Evolutionary conservation across 148 eudicot species (phyloP).

Genomic region (Fallopia convolvulus): DNA sequence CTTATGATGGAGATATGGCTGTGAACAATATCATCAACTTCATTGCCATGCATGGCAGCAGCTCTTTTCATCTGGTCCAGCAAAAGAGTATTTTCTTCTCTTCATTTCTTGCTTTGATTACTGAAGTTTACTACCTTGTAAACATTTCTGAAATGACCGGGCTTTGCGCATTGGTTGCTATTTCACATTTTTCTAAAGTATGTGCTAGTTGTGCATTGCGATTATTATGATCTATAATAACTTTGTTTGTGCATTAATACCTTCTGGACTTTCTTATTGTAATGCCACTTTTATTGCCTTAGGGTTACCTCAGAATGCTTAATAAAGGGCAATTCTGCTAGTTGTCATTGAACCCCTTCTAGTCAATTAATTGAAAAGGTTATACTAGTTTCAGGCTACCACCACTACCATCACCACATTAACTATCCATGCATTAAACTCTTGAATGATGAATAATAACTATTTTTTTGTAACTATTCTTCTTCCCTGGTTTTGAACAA

Average conservation of each 20-base stretch:
- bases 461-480: not conserved
- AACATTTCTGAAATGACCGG: not conserved
- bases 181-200: not conserved
- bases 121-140: not conserved
- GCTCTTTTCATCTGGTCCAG: conserved; percentile 27
- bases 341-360: too few species aligned
- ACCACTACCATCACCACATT: not conserved
- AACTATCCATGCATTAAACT: not conserved
- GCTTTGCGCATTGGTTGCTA: not conserved
- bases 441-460: not conserved
- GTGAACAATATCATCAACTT: conserved; percentile 62
- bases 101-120: conserved; percentile 3
- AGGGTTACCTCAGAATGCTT: not conserved
- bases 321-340: too few species aligned
- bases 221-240: not conserved
- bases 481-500: not conserved
- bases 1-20: conserved; percentile 58
- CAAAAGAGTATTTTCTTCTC: conserved; percentile 38
- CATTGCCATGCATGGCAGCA: conserved; percentile 49
- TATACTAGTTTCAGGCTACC: not conserved
- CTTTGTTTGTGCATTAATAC: not conserved
- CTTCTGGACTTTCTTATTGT: not conserved
- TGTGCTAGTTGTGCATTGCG: not conserved
- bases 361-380: not conserved
- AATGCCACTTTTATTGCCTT: not conserved